A percentile compares a stretch with the other conserved stretches of the same genome.
These are phyloP conservation scores for Lithospermum erythrorhizon DNA, from an alignment of 257 asterid genomes.

Conservation along the genomic window DNA sequence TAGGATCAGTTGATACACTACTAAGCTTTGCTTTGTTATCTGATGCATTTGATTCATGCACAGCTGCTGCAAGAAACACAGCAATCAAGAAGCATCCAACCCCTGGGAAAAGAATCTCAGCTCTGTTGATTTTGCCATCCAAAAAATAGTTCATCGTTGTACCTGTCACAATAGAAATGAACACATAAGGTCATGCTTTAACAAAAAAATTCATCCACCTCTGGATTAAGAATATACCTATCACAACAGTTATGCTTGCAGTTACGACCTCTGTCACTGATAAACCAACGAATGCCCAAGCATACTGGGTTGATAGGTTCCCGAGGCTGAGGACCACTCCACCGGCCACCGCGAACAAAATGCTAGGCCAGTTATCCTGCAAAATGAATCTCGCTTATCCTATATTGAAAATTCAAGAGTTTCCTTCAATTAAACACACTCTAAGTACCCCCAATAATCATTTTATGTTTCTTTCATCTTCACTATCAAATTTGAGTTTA, in stretches of 20 bases:
- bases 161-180: conserved; percentile 29
- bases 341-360: conserved; percentile 81
- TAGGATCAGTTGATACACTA: conserved; percentile 19
- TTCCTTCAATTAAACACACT: too few species aligned
- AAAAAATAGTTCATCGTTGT: conserved; percentile 81
- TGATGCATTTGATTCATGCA: conserved; percentile 71
- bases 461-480: too few species aligned
- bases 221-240: conserved; percentile 36
- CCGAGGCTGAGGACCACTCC: conserved; percentile 86
- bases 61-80: conserved; percentile 73
- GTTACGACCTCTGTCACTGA: conserved; percentile 83
- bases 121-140: conserved; percentile 76
- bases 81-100: conserved; percentile 87
- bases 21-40: conserved; percentile 71
- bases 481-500: too few species aligned
- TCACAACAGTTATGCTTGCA: conserved; percentile 74
- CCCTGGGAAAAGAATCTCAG: conserved; percentile 86
- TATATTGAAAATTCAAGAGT: not conserved
- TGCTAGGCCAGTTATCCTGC: conserved; percentile 32
- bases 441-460: too few species aligned
- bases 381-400: conserved; percentile 10
- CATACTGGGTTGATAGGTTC: conserved; percentile 81
- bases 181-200: not conserved
- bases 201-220: not conserved
- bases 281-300: conserved; percentile 90